A percentile compares a stretch with the other conserved stretches of the same genome.
These are phyloP conservation scores for Baorangia bicolor DNA, from an alignment of 768 basidiomycete genomes.

Conservation along the genomic window DNA sequence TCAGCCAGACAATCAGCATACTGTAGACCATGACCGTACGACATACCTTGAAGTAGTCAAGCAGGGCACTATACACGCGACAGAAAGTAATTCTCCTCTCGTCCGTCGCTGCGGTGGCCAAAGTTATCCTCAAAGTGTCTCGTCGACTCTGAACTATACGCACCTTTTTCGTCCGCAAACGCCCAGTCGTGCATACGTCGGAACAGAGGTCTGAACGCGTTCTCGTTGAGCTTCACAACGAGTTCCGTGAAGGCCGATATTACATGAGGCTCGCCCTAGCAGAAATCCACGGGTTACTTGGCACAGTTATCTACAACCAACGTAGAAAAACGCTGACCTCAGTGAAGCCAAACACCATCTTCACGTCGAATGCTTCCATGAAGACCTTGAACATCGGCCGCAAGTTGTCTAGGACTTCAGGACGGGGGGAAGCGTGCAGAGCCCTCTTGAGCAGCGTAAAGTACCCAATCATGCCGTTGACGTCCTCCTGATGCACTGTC, in stretches of 20 bases:
- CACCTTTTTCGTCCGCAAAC: slow-evolving; percentile 57
- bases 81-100: slow-evolving; percentile 71
- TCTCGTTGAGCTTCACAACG: slow-evolving; percentile 90
- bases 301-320: not conserved
- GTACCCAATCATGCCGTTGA: slow-evolving; percentile 41
- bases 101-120: slow-evolving; percentile 23
- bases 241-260: slow-evolving; percentile 83
- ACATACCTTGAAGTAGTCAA: slow-evolving; percentile 86
- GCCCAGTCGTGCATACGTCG: slow-evolving; percentile 95
- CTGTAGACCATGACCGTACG: no score
- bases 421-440: slow-evolving; percentile 61
- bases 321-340: slow-evolving; percentile 25
- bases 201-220: slow-evolving; percentile 88
- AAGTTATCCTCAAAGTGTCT: not conserved
- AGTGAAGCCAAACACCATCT: slow-evolving; percentile 26
- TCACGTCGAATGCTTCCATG: slow-evolving; percentile 71
- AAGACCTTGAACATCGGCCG: slow-evolving; percentile 75
- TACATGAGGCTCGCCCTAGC: slow-evolving; percentile 51
- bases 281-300: not conserved
- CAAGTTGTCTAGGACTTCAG: slow-evolving; percentile 63
- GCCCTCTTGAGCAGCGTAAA: slow-evolving; percentile 68
- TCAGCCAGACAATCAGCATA: not conserved
- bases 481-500: slow-evolving; percentile 17
- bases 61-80: slow-evolving; percentile 65
- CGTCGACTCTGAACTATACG: slow-evolving; percentile 11